phyloP scores from a whole-genome alignment of 148 eudicot genomes.

The Vaccinium macrocarpon region DNA sequence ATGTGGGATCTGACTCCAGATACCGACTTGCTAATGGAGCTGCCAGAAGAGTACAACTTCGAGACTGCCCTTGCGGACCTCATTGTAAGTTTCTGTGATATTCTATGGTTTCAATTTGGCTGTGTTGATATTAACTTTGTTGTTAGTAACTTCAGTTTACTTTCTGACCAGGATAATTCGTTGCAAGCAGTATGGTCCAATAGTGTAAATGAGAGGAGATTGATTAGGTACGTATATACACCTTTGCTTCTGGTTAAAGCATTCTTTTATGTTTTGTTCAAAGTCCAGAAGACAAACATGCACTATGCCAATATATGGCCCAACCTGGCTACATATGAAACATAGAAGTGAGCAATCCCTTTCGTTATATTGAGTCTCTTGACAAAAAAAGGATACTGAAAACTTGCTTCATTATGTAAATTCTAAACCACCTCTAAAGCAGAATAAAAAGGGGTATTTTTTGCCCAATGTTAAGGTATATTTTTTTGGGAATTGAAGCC shows the following conservation, averaged over 20 bases:
- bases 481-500: not conserved
- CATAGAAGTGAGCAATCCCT: not conserved
- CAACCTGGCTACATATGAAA: not conserved
- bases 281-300: not conserved
- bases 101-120: not conserved
- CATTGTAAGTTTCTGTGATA: slow-evolving; percentile 44
- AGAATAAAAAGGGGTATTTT: not conserved
- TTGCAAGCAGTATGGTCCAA: slow-evolving; percentile 85
- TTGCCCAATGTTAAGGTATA: not conserved
- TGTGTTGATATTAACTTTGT: not conserved
- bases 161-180: slow-evolving; percentile 62
- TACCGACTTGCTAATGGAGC: slow-evolving; percentile 60
- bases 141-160: not conserved
- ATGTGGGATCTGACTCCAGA: slow-evolving; percentile 95
- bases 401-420: not conserved
- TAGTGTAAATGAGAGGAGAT: slow-evolving; percentile 29
- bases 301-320: not conserved
- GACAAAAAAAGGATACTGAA: not conserved
- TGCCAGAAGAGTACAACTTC: slow-evolving; percentile 67
- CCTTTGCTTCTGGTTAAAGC: not conserved
- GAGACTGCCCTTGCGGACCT: slow-evolving; percentile 81
- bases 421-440: not conserved
- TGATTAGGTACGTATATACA: slow-evolving; percentile 41
- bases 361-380: not conserved
- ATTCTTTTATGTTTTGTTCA: not conserved